These are phyloP conservation scores for Otatea glauca DNA, from an alignment of 176 grass and related monocot genomes.

Conservation along the genomic window DNA sequence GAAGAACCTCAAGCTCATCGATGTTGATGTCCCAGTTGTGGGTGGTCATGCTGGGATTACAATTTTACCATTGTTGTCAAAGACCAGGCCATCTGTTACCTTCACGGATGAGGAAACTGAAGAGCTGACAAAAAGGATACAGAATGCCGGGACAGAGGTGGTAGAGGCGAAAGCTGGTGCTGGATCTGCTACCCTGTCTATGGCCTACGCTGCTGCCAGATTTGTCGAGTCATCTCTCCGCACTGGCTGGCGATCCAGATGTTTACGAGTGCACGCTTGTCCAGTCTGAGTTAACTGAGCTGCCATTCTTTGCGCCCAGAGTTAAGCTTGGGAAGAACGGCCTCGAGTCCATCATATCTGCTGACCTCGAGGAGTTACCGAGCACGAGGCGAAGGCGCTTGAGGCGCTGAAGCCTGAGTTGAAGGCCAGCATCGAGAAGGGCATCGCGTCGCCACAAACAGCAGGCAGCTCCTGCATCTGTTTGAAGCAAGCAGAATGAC, in stretches of 20 bases:
- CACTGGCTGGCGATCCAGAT: constrained; percentile 67
- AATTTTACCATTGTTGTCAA: constrained; percentile 72
- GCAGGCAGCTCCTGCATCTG: constrained; percentile 50
- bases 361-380: constrained; percentile 59
- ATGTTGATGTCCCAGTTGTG: constrained; percentile 81
- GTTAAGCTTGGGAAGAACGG: constrained; percentile 80
- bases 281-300: constrained; percentile 65
- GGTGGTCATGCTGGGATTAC: constrained; percentile 90
- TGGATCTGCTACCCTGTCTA: constrained; percentile 80
- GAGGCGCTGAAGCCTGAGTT: constrained; percentile 72
- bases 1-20: constrained; percentile 72
- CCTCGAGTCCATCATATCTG: constrained; percentile 62
- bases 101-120: constrained; percentile 72
- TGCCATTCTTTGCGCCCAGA: constrained; percentile 84
- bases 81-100: constrained; percentile 63
- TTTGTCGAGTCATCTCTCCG: constrained; percentile 77
- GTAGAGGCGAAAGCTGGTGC: constrained; percentile 87
- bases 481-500: constrained; percentile 42
- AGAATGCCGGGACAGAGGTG: constrained; percentile 81
- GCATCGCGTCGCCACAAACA: constrained; percentile 56
- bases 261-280: constrained; percentile 85
- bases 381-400: constrained; percentile 69
- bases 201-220: constrained; percentile 82
- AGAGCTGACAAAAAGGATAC: constrained; percentile 74
- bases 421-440: constrained; percentile 88